Conservation (phyloP, 805 yeast genomes). For the Spathaspora gorwiae region DNA sequence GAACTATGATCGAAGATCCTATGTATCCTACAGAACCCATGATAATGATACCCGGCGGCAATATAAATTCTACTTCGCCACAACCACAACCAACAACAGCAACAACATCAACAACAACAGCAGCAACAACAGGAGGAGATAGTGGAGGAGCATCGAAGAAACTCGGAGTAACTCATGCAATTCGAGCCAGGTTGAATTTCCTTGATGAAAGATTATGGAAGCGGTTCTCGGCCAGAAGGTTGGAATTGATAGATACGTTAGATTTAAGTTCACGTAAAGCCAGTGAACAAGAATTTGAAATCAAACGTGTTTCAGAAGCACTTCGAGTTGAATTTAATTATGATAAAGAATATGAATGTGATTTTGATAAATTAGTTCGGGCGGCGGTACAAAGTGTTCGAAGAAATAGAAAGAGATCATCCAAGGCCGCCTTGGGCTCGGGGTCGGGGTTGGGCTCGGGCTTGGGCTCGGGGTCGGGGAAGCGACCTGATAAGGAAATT, state of each 20-base stretch:
- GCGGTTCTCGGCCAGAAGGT: conserved; percentile 80
- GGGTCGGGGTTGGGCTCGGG: neutral
- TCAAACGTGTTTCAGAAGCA: conserved; percentile 70
- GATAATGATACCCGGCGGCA: too few species aligned
- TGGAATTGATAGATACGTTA: conserved; percentile 81
- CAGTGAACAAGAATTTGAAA: conserved; percentile 84
- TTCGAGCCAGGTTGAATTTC: conserved; percentile 64
- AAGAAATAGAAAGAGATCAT: conserved; percentile 73
- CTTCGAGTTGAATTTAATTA: conserved; percentile 76
- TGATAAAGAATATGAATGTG: conserved; percentile 51
- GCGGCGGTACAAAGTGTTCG: conserved; percentile 94
- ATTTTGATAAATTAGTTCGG: conserved; percentile 84
- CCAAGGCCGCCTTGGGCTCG: conserved; percentile 19
- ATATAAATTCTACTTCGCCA: too few species aligned
- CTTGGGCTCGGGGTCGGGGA: neutral
- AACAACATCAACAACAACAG: neutral
- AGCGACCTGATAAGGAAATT: conserved; percentile 1
- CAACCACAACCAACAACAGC: neutral
- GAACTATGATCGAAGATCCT: neutral
- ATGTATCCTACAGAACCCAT: neutral
- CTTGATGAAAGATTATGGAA: conserved; percentile 84
- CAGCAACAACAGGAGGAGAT: too few species aligned
- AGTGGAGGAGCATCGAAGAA: conserved; percentile 19
- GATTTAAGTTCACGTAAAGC: conserved; percentile 69
- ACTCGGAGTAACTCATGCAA: conserved; percentile 52